Conservation (phyloP, 2,329 filamentous ascomycete species). For the Aspergillus novoparasiticus region DNA sequence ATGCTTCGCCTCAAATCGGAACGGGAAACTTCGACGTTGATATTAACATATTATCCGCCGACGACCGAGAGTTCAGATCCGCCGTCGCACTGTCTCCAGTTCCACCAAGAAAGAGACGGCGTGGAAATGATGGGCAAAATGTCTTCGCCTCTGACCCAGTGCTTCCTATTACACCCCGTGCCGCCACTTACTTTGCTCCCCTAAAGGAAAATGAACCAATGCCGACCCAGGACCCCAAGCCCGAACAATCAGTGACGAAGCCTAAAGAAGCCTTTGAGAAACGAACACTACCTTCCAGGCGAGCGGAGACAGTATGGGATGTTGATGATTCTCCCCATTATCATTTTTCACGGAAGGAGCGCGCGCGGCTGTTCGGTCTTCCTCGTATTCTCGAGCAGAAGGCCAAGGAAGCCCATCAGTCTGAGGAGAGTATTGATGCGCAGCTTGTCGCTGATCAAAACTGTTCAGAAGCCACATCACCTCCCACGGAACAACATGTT, state of each 20-base stretch:
- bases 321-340: constrained; percentile 37
- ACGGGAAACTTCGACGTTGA: constrained; percentile 36
- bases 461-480: constrained; percentile 16
- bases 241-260: constrained; percentile 14
- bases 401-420: not conserved
- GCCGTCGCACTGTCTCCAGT: constrained; percentile 36
- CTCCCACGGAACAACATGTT: constrained; percentile 15
- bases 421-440: constrained; percentile 1
- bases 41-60: constrained; percentile 41
- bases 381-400: constrained; percentile 13
- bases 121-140: constrained; percentile 35
- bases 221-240: constrained; percentile 16
- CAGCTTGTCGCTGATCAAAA: constrained; percentile 14
- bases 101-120: constrained; percentile 41
- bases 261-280: constrained; percentile 22
- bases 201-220: constrained; percentile 16
- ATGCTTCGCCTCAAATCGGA: constrained; percentile 43
- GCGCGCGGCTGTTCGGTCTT: constrained; percentile 13
- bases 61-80: constrained; percentile 43
- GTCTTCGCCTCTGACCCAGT: constrained; percentile 33
- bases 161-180: constrained; percentile 30
- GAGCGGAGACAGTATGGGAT: constrained; percentile 39
- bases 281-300: constrained; percentile 26
- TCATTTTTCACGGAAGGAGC: constrained; percentile 20
- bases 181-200: constrained; percentile 20